Percentiles rank a stretch among this genome's conserved stretches.
Conservation (phyloP, 306 rosid species). For the Cucurbita pepo region DNA sequence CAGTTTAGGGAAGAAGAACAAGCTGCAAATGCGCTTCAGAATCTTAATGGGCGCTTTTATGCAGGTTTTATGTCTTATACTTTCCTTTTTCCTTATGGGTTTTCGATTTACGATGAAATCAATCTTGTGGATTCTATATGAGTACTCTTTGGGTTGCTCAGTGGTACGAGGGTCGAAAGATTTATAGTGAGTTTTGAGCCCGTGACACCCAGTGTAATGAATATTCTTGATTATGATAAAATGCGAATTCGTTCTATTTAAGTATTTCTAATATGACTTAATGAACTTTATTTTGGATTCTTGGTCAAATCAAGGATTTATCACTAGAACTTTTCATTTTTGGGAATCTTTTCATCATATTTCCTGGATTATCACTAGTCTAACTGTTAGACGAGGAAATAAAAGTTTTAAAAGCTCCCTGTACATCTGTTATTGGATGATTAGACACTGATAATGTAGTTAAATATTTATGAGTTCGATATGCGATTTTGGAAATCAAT, state of each 20-base stretch:
- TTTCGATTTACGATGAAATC: background rate
- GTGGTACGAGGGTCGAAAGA: no score
- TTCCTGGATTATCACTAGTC: background rate
- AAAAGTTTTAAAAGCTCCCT: background rate
- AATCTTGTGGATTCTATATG: background rate
- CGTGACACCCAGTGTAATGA: background rate
- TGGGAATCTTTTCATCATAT: background rate
- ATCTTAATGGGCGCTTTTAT: conserved; percentile 82
- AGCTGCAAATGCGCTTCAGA: conserved; percentile 80
- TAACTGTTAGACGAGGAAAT: background rate
- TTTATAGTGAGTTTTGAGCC: no score
- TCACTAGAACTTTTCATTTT: background rate
- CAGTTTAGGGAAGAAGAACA: conserved; percentile 90
- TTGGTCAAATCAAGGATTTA: background rate
- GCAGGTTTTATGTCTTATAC: conserved; percentile 32
- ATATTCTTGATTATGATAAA: background rate
- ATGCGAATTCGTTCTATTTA: background rate
- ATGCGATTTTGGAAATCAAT: background rate
- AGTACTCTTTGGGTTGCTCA: background rate
- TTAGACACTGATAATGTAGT: background rate
- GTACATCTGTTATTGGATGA: background rate
- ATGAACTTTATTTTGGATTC: background rate
- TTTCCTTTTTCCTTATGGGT: background rate
- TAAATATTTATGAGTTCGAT: background rate
- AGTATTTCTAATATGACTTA: background rate